Evolutionary conservation across 768 basidiomycete genomes (phyloP).

Genomic region (Agrocybe pediades): DNA sequence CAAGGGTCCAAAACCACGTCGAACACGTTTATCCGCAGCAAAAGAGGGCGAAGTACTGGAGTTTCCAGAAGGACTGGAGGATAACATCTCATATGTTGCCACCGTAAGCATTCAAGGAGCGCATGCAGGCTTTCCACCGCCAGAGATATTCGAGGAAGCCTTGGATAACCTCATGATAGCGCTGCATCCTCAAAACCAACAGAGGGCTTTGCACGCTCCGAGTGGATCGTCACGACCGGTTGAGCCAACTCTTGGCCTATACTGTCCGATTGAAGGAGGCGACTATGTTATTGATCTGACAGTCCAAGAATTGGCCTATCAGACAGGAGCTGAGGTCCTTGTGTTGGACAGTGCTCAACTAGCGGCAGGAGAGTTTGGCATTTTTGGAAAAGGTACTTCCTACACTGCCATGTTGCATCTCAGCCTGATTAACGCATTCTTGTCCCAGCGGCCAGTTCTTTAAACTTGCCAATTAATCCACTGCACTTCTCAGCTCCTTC

Average conservation of each 20-base stretch:
- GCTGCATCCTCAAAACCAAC: conserved; percentile 81
- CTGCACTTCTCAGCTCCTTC: conserved; percentile 58
- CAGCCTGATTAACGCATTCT: not conserved
- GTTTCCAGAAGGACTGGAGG: conserved; percentile 50
- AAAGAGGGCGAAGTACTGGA: conserved; percentile 47
- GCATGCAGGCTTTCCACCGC: conserved; percentile 57
- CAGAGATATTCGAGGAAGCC: conserved; percentile 75
- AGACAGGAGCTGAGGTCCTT: conserved; percentile 78
- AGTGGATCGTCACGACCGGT: conserved; percentile 45
- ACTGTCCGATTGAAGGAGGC: conserved; percentile 85
- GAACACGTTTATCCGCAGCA: conserved; percentile 31
- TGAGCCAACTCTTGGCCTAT: conserved; percentile 84
- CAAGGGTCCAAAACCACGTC: conserved; percentile 35
- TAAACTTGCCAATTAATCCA: conserved; percentile 74
- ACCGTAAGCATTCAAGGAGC: conserved; percentile 35
- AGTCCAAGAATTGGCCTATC: conserved; percentile 73
- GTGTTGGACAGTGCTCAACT: conserved; percentile 83
- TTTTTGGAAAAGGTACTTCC: conserved; percentile 72
- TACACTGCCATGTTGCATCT: not conserved
- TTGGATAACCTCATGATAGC: conserved; percentile 76
- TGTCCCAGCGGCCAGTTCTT: conserved; percentile 60
- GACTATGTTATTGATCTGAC: conserved; percentile 82
- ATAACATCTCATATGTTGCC: conserved; percentile 67
- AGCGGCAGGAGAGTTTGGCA: conserved; percentile 86
- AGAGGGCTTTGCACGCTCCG: conserved; percentile 64